Base-by-base conservation (phyloP, 83 land plant species). In the Diphasiastrum complanatum region DNA sequence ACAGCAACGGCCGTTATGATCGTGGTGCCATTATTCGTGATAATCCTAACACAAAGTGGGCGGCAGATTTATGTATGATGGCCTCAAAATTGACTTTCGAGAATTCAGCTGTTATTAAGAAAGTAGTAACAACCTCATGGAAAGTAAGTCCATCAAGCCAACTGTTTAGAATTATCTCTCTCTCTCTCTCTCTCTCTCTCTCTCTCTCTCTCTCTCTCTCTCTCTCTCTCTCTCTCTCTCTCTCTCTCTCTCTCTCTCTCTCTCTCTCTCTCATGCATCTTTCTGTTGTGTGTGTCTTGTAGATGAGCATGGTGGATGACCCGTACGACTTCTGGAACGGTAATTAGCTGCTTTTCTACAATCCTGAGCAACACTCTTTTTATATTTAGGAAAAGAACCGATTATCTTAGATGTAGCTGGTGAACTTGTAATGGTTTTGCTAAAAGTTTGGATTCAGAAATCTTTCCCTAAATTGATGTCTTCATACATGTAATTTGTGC, bases 71-170 rank as follows among this genome's bases (percentile, higher is more conserved):
- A n/a, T n/a, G n/a, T n/a, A n/a, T n/a, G n/a, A n/a, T n/a, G n/a
- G n/a, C n/a, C n/a, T n/a, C n/a, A n/a, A n/a, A n/a, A n/a, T n/a
- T n/a, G n/a, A n/a, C 58, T 4, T 54, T 25, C 33, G 58, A 54
- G 58, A 54, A 54, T n/a, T 54, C 34, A 4, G n/a, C n/a, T 28
- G 33, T 28, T 25, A 30, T 54, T 23, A 8, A 18, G 36, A 54
- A 28, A 28, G 58, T 54, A 6, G 58, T 54, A 4, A 54, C 58
- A 28, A 33, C 24, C n/a, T 28, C 11, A 5, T 54, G 58, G 58
- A 54, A 54, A n/a, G 58, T 54, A 54, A 30, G 58, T 5, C 14
- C 58, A 18, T 4, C 16, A 33, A 6, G 14, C 24, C 11, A 4
- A 4, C n/a, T 54, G 58, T 8, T 4, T 25, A 6, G 5, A 23